Evolutionary conservation across 345 rosid genomes (phyloP), one percentile per base, ranked within the genome.

Genomic region (Eucalyptus pauciflora): DNA sequence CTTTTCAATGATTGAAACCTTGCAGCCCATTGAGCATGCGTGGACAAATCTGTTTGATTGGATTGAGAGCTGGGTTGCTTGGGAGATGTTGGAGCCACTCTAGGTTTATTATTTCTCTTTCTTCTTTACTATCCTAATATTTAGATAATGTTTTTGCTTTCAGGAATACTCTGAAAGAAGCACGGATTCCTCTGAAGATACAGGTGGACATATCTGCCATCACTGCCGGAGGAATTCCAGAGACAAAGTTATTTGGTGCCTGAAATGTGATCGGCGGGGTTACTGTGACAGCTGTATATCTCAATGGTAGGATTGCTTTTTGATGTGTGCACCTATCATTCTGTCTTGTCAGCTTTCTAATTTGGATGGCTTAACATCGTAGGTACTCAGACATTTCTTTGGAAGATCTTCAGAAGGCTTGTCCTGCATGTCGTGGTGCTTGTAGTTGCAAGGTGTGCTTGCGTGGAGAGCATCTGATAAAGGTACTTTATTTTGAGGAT

Each of bases 391-490:
- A 94, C 69, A 92, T 94, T 91, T 91, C 97, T 48, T 76, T 90
- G 90, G 99, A 96, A 91, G 99, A 98, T 92, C 91, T 95, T 50
- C 97, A 95, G 94, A 96, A 95, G 94, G 91, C 90, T 85, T 98
- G 99, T 91, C 99, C 99, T 91, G 99, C 94, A 41, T 98, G 99
- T 91, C 96, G 97, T 85, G 99, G 99, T 87, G 92, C 93, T 89
- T 98, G 99, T 93, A 92, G 92, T 92, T 98, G 99, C 93, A 96
- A 95, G 94, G 92, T 91, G 50, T 98, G 99, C 94, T 88, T 97
- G 87, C 97, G 97, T 87, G 94, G 95, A 33, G 99, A 95, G 93
- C 95, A 96, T 92, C 90, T 94, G 93, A 92, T 97, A 85, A 98
- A 98, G 99, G 99, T 97, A 90, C 89, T 88, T 76, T 76, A 37